Evolutionary conservation across 1,284 basidiomycete genomes (phyloP).

Genomic region (Fomitiporia mediterranea): DNA sequence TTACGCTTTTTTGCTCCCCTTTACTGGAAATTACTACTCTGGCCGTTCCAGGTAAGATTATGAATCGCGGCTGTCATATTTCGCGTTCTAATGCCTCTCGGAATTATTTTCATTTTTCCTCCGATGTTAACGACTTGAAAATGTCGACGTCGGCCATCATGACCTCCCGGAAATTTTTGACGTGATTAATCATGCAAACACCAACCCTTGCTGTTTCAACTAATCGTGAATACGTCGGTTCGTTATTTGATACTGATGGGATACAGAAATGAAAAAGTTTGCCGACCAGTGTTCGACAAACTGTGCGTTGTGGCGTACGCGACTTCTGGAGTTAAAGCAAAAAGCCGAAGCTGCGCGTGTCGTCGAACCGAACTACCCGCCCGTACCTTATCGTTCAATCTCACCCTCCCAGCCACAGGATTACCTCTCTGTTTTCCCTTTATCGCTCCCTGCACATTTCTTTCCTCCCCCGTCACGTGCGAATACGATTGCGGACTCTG

Average conservation of each 20-base stretch:
- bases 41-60: slow-evolving; percentile 64
- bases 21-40: slow-evolving; percentile 71
- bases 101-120: neutral
- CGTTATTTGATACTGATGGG: neutral
- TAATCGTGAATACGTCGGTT: slow-evolving; percentile 1
- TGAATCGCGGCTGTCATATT: neutral
- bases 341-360: slow-evolving; percentile 8
- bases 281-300: slow-evolving; percentile 62
- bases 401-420: slow-evolving; percentile 41
- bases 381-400: slow-evolving; percentile 21
- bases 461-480: slow-evolving; percentile 5
- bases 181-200: neutral
- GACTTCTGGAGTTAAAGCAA: slow-evolving; percentile 39
- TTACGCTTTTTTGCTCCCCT: slow-evolving; percentile 76
- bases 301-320: slow-evolving; percentile 58
- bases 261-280: slow-evolving; percentile 60
- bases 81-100: neutral
- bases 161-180: neutral
- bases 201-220: neutral
- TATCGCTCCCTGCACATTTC: slow-evolving; percentile 46
- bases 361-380: slow-evolving; percentile 16
- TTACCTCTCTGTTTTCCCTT: slow-evolving; percentile 55
- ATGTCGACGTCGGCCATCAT: neutral
- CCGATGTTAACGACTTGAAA: neutral
- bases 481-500: slow-evolving; percentile 25